Percentiles rank a stretch among this genome's conserved stretches.
phyloP scores from a whole-genome alignment of 2,329 filamentous ascomycete species.

The Calonectria pteridis region DNA sequence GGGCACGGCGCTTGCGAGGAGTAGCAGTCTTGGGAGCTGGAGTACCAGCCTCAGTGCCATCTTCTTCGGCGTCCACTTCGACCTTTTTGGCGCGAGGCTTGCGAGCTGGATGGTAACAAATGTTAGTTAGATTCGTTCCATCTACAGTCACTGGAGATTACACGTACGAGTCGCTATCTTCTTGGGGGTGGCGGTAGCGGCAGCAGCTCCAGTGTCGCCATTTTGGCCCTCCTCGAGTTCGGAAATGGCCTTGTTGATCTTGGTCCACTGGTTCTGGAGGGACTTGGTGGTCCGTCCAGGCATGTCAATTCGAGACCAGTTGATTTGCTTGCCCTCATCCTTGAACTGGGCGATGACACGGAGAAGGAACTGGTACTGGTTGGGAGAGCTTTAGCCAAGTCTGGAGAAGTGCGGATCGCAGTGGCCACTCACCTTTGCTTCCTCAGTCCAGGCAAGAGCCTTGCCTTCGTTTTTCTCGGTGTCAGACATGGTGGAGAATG shows the following conservation, averaged over 20 bases:
- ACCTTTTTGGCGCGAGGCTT: conserved; percentile 39
- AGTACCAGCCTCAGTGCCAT: conserved; percentile 14
- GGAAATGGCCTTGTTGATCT: conserved; percentile 50
- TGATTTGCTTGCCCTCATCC: conserved; percentile 49
- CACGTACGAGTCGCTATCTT: conserved; percentile 42
- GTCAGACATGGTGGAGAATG: conserved; percentile 41
- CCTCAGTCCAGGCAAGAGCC: conserved; percentile 50
- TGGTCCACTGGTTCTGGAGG: conserved; percentile 53
- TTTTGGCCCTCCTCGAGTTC: conserved; percentile 48
- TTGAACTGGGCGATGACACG: conserved; percentile 51
- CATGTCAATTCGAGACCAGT: conserved; percentile 52
- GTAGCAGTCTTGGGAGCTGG: conserved; percentile 28
- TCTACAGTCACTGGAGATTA: too few species aligned
- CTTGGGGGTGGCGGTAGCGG: conserved; percentile 34
- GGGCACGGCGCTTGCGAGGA: conserved; percentile 35
- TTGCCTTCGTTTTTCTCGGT: conserved; percentile 41
- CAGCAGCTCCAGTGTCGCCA: neutral
- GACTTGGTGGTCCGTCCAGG: conserved; percentile 54
- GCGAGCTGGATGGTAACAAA: conserved; percentile 30
- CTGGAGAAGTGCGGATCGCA: too few species aligned
- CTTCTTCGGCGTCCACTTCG: conserved; percentile 3
- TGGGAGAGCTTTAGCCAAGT: neutral
- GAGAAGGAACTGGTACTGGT: conserved; percentile 51
- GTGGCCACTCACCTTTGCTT: conserved; percentile 48
- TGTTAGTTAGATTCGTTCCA: conserved; percentile 13